Conservation (phyloP, 2,329 filamentous ascomycete genomes). For the Trichoderma sp. region DNA sequence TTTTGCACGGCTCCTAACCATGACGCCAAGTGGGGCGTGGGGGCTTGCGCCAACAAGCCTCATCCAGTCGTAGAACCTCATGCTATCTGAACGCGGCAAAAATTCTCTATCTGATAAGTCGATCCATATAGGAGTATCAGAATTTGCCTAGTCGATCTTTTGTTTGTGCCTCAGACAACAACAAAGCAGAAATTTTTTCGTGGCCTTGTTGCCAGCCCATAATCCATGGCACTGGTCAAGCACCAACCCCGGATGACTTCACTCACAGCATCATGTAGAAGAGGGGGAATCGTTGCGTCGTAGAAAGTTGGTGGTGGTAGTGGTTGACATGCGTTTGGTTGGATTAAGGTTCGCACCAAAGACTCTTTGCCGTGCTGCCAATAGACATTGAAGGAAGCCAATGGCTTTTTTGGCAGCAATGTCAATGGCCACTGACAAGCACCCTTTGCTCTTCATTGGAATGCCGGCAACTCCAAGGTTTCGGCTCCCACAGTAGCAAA, state of each 20-base stretch:
- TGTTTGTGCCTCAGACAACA: conserved; percentile 27
- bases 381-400: neutral
- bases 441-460: conserved; percentile 2
- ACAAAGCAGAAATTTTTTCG: conserved; percentile 18
- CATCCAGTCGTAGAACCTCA: conserved; percentile 20
- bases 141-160: neutral
- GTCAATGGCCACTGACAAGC: conserved; percentile 11
- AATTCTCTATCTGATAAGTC: conserved; percentile 21
- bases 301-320: neutral
- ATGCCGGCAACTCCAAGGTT: neutral
- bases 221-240: neutral
- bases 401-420: conserved; percentile 1
- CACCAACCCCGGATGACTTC: neutral
- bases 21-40: conserved; percentile 22
- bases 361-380: neutral
- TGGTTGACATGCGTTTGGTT: neutral
- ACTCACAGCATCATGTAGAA: neutral
- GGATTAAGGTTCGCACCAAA: conserved; percentile 14
- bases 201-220: neutral
- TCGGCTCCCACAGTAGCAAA: neutral
- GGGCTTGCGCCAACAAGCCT: conserved; percentile 19
- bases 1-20: conserved; percentile 9
- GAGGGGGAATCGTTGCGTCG: neutral
- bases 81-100: conserved; percentile 18
- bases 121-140: conserved; percentile 14